A percentile compares a stretch with the other conserved stretches of the same genome.
These are phyloP conservation scores for Theobroma cacao DNA, from an alignment of 345 rosid genomes.

Conservation along the genomic window DNA sequence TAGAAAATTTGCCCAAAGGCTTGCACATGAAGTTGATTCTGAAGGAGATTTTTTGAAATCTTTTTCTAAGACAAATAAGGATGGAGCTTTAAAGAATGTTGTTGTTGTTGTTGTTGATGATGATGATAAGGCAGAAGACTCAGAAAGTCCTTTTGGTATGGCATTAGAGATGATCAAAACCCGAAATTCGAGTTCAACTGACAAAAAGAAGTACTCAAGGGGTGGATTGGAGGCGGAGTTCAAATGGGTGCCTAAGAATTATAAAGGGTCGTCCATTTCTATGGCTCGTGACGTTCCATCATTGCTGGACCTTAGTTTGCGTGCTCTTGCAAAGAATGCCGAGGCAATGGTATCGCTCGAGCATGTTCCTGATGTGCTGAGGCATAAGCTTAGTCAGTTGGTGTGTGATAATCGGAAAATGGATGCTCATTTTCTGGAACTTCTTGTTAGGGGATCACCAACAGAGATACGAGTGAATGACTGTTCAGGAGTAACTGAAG, in stretches of 20 bases:
- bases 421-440: conserved; percentile 30
- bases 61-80: background rate
- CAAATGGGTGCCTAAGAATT: conserved; percentile 22
- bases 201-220: background rate
- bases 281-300: conserved; percentile 21
- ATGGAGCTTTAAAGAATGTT: background rate
- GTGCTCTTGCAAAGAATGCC: conserved; percentile 32
- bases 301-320: conserved; percentile 32
- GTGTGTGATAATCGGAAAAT: conserved; percentile 28
- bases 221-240: conserved; percentile 1
- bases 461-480: conserved; percentile 31
- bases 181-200: conserved; percentile 10
- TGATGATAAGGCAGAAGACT: conserved; percentile 7
- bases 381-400: conserved; percentile 27
- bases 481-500: conserved; percentile 26
- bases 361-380: conserved; percentile 39
- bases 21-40: conserved; percentile 10
- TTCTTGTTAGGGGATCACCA: conserved; percentile 40
- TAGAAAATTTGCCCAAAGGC: background rate
- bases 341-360: conserved; percentile 36
- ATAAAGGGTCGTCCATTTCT: background rate
- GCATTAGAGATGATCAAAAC: conserved; percentile 32
- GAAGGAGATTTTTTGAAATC: background rate
- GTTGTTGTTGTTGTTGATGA: background rate
- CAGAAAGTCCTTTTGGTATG: conserved; percentile 20